phyloP scores from a whole-genome alignment of 495 filamentous ascomycete genomes.

The Clohesyomyces aquaticus region DNA sequence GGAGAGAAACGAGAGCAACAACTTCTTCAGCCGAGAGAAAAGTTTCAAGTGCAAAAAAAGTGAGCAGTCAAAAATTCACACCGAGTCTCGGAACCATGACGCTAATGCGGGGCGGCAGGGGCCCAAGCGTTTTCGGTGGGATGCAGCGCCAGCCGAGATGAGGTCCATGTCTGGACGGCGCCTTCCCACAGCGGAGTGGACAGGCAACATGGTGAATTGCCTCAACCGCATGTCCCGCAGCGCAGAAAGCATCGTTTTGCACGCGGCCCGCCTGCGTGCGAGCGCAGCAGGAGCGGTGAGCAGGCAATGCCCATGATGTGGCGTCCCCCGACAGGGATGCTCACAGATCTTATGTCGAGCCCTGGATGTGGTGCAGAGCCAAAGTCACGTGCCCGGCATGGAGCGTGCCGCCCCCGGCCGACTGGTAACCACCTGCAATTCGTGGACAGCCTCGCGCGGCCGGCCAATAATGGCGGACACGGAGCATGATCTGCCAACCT shows the following conservation, averaged over 20 bases:
- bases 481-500: not conserved
- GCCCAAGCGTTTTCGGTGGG: not conserved
- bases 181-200: not conserved
- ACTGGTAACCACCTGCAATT: not conserved
- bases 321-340: too few species aligned
- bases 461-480: not conserved
- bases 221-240: not conserved
- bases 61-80: not conserved
- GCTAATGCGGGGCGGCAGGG: constrained; percentile 12
- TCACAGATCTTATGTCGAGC: too few species aligned
- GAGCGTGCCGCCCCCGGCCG: too few species aligned
- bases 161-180: not conserved
- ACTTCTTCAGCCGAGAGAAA: not conserved
- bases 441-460: not conserved
- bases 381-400: not conserved
- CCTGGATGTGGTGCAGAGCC: too few species aligned
- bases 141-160: not conserved
- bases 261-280: not conserved
- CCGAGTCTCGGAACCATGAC: not conserved
- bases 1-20: not conserved
- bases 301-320: not conserved
- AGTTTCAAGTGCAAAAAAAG: constrained; percentile 13
- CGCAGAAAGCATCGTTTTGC: not conserved
- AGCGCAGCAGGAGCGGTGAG: not conserved
- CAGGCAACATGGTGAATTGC: not conserved